phyloP scores from a whole-genome alignment of 805 yeast species.

The Kregervanrija pseudodelftensis region DNA sequence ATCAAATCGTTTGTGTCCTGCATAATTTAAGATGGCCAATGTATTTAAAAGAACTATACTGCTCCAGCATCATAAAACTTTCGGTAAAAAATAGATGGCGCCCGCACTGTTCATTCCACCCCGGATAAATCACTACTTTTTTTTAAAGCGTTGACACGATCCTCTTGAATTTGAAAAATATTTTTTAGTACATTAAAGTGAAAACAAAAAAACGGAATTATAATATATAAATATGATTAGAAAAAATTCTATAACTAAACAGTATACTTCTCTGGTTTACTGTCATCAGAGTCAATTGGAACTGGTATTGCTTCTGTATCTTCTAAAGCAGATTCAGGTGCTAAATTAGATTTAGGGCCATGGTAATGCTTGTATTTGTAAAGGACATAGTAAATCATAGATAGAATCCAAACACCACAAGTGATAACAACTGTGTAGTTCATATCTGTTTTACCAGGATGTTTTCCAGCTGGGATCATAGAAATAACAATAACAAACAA shows the following conservation, averaged over 20 bases:
- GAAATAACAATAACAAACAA: constrained; percentile 46
- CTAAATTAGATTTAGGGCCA: constrained; percentile 24
- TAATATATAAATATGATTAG: background rate
- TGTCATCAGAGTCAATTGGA: constrained; percentile 1
- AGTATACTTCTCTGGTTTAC: constrained; percentile 2
- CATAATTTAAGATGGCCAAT: too few species aligned
- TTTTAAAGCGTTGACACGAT: too few species aligned
- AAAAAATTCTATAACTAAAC: background rate
- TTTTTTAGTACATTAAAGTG: too few species aligned
- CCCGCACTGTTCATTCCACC: too few species aligned
- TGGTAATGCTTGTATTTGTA: constrained; percentile 20
- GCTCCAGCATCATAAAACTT: too few species aligned
- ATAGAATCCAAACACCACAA: constrained; percentile 34
- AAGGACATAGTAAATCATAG: constrained; percentile 16
- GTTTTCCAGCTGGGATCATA: constrained; percentile 49
- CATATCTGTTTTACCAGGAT: constrained; percentile 44
- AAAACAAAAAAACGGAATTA: too few species aligned
- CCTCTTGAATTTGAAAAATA: too few species aligned
- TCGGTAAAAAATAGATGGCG: too few species aligned
- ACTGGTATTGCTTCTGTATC: constrained; percentile 10
- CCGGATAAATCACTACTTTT: too few species aligned
- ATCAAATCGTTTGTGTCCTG: background rate
- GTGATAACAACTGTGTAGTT: constrained; percentile 64
- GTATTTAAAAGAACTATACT: too few species aligned
- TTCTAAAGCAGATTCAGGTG: constrained; percentile 12